Evolutionary conservation across 208 protist species (phyloP), one percentile per base, ranked within the genome.

Genomic region (Trypanosoma grayi): DNA sequence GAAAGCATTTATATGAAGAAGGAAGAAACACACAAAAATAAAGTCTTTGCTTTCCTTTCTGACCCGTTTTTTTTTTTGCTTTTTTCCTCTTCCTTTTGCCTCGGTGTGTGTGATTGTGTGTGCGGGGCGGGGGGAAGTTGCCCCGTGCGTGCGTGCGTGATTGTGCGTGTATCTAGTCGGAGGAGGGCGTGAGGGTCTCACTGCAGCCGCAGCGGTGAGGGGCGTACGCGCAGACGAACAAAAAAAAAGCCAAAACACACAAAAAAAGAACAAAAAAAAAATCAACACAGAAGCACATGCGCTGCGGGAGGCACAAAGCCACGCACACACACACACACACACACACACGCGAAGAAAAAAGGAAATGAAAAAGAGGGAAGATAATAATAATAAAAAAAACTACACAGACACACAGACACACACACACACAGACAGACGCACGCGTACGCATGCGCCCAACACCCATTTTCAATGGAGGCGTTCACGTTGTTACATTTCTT

Each of bases 221-320:
- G n/a, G n/a, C n/a, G n/a, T n/a, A 44, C 14, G 48, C 16, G 64
- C 22, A 39, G 10, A 53, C 7, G 27, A 16, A 44, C 25, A 65
- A 30, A 47, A 41, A 59, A 39, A 65, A 41, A 31, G 51, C 25
- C 46, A 62, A 52, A 73, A 60, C 11, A 2, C 41, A 44, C 11
- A 7, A 45, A 4, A 36, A 8, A 18, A 40, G 10, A 55, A 41
- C 14, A 18, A 55, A 43, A 36, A 33, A 36, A 33, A 55, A 55
- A 18, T 24, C 13, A 11, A 24, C 11, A 24, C 20, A 39, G 18
- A 22, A 25, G n/a, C n/a, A n/a, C n/a, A n/a, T n/a, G n/a, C n/a
- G n/a, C n/a, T n/a, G n/a, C n/a, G n/a, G n/a, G n/a, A n/a, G n/a
- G n/a, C n/a, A n/a, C n/a, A n/a, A 18, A 6, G n/a, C n/a, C n/a